Base-by-base conservation (phyloP, 352 stramenopile species). In the Phytophthora pinifolia region DNA sequence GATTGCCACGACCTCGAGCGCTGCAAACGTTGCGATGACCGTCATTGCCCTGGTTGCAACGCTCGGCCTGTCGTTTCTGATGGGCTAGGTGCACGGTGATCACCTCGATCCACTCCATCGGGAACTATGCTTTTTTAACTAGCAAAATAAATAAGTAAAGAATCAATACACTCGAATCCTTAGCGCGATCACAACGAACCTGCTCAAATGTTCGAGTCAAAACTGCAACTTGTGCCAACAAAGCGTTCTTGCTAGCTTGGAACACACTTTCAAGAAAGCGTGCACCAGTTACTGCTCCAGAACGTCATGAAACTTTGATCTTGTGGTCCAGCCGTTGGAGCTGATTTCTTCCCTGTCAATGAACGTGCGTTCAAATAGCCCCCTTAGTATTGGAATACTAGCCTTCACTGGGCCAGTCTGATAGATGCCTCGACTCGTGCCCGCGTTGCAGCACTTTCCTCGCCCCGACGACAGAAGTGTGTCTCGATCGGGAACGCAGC, bases 381-480 rank as follows among this genome's bases (percentile, higher is more conserved):
- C 22, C 6, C 6, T 27, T 27, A 3, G 22, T 27, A 27, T 27
- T 27, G 22, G 2, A 27, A 22, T 30, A 32, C 41, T 32, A 17
- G 15, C 31, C 31, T 27, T 52, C 31, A 33, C 13, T 46, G 9
- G 32, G 10, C 36, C 45, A 52, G 22, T 27, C 31, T 0, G 47
- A 55, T 17, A 69, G 47, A 61, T 69, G 46, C 15, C 60, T 36
- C 14, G 46, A 47, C 32, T 64, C 60, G 0, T 57, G 46, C 0
- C 41, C 54, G 30, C 54, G 60, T 32, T 69, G 60, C 31, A 69
- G 25, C 41, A 44, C 20, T 48, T 64, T 64, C 25, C 36, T 41
- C 10, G 44, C 43, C 29, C 54, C 54, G n/a, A 69, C 27, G 3
- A 44, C 14, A 10, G 54, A 65, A 8, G 32, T 50, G 10, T 59